Percentiles rank a stretch among this genome's conserved stretches.
Evolutionary conservation across 2,329 filamentous ascomycete species (phyloP).

Genomic region (Alternaria conjuncta): DNA sequence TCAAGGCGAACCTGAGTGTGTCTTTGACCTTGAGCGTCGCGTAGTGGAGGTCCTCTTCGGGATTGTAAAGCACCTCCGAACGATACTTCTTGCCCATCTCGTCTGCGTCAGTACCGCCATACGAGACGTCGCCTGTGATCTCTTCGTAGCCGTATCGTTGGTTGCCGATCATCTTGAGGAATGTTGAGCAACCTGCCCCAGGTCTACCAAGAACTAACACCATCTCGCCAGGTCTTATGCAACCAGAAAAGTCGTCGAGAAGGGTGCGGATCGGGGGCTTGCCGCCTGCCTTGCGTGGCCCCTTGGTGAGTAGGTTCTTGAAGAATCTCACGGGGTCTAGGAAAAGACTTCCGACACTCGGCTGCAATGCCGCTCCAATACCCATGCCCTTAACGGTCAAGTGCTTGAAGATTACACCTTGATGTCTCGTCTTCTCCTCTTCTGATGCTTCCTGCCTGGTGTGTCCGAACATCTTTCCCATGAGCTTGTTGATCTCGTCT

Average conservation of each 20-base stretch:
- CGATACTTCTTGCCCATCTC: slow-evolving; percentile 65
- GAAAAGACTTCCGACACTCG: slow-evolving; percentile 67
- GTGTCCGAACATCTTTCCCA: slow-evolving; percentile 74
- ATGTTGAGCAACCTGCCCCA: slow-evolving; percentile 72
- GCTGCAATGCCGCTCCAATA: slow-evolving; percentile 67
- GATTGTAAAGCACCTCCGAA: slow-evolving; percentile 74
- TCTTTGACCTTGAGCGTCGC: slow-evolving; percentile 78
- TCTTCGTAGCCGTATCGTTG: slow-evolving; percentile 64
- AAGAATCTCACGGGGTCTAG: slow-evolving; percentile 62
- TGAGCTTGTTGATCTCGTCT: slow-evolving; percentile 65
- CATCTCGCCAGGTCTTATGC: slow-evolving; percentile 76
- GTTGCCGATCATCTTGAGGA: slow-evolving; percentile 74
- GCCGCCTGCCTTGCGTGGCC: slow-evolving; percentile 44
- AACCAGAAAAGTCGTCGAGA: slow-evolving; percentile 69
- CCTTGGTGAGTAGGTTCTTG: slow-evolving; percentile 58
- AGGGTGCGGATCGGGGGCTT: slow-evolving; percentile 69
- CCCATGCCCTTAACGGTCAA: slow-evolving; percentile 68
- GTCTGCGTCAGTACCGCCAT: slow-evolving; percentile 62
- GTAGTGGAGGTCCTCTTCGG: slow-evolving; percentile 79
- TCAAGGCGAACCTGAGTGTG: slow-evolving; percentile 75
- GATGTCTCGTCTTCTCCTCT: slow-evolving; percentile 72
- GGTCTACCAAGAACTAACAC: slow-evolving; percentile 70
- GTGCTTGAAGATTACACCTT: slow-evolving; percentile 70
- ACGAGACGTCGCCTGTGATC: slow-evolving; percentile 61
- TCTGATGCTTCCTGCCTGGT: slow-evolving; percentile 70